phyloP scores from a whole-genome alignment of 2,329 filamentous ascomycete genomes.

The Purpureocillium lavendulum region DNA sequence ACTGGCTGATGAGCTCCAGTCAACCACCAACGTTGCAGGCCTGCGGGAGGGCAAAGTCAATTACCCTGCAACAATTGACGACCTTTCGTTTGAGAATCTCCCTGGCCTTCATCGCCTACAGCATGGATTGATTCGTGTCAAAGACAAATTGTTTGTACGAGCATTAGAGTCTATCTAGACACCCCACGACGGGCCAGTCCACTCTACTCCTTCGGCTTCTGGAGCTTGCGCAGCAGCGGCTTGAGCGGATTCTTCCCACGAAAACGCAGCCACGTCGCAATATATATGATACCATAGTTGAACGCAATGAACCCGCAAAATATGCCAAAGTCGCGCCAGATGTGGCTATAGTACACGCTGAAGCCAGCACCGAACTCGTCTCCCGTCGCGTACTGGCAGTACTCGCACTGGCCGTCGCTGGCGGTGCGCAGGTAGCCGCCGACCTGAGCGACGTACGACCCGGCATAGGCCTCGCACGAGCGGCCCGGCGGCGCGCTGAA shows the following conservation, averaged over 20 bases:
- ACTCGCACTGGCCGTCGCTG: conserved; percentile 50
- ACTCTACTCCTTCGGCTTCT: neutral
- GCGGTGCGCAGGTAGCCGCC: conserved; percentile 54
- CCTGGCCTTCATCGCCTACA: too few species aligned
- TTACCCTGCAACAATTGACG: too few species aligned
- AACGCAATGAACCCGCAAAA: conserved; percentile 57
- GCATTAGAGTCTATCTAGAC: too few species aligned
- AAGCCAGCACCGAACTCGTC: conserved; percentile 52
- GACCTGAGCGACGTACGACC: conserved; percentile 38
- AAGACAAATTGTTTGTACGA: too few species aligned
- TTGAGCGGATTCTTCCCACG: conserved; percentile 28
- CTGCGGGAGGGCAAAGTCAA: too few species aligned
- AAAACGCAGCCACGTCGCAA: conserved; percentile 30
- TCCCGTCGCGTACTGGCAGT: conserved; percentile 54
- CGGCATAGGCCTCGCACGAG: conserved; percentile 52
- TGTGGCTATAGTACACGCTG: conserved; percentile 50
- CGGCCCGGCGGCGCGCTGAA: conserved; percentile 51
- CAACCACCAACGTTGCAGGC: too few species aligned
- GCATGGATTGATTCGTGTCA: too few species aligned
- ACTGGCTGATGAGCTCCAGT: too few species aligned
- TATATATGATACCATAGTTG: conserved; percentile 41
- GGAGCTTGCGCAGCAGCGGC: conserved; percentile 16
- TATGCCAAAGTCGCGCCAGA: conserved; percentile 60
- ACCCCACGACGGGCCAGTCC: too few species aligned
- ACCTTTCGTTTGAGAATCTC: too few species aligned